Percentiles rank a stretch among this genome's conserved stretches.
Conservation (phyloP, 768 basidiomycete genomes). For the Dendrothele bispora region DNA sequence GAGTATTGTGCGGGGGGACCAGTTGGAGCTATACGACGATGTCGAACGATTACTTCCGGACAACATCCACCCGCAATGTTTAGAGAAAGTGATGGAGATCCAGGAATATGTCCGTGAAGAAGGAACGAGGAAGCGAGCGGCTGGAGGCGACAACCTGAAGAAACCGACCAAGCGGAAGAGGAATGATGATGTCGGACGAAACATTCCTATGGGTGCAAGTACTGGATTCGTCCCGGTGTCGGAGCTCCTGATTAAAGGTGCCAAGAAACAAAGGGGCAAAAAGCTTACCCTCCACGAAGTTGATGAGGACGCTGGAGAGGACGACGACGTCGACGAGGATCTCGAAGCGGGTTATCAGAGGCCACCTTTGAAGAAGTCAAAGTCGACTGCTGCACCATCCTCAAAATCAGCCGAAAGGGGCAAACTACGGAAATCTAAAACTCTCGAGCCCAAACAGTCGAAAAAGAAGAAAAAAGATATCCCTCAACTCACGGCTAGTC, state of each 20-base stretch:
- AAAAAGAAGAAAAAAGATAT: slow-evolving; percentile 16
- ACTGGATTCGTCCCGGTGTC: slow-evolving; percentile 72
- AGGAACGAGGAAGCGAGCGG: slow-evolving; percentile 33
- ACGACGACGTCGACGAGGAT: slow-evolving; percentile 70
- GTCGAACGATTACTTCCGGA: slow-evolving; percentile 83
- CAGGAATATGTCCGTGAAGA: slow-evolving; percentile 65
- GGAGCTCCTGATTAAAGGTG: slow-evolving; percentile 55
- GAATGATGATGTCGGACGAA: slow-evolving; percentile 63
- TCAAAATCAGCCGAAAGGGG: slow-evolving; percentile 33
- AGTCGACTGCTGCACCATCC: slow-evolving; percentile 23
- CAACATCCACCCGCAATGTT: slow-evolving; percentile 69
- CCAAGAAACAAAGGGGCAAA: slow-evolving; percentile 45
- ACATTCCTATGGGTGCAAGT: slow-evolving; percentile 73
- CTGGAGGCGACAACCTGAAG: slow-evolving; percentile 26
- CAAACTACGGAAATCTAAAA: slow-evolving; percentile 46
- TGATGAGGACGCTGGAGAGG: slow-evolving; percentile 55
- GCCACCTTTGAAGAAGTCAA: slow-evolving; percentile 42
- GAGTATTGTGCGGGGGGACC: slow-evolving; percentile 80
- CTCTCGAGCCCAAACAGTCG: slow-evolving; percentile 30
- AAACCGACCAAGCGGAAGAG: slow-evolving; percentile 65
- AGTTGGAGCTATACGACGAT: slow-evolving; percentile 92
- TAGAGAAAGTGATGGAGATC: slow-evolving; percentile 84
- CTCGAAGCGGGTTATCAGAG: slow-evolving; percentile 53
- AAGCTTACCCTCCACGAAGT: slow-evolving; percentile 32
- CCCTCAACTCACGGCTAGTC: slow-evolving; percentile 32